Evolutionary conservation across 768 basidiomycete genomes (phyloP), one percentile per base, ranked within the genome.

Genomic region (Lyophyllum shimeji): DNA sequence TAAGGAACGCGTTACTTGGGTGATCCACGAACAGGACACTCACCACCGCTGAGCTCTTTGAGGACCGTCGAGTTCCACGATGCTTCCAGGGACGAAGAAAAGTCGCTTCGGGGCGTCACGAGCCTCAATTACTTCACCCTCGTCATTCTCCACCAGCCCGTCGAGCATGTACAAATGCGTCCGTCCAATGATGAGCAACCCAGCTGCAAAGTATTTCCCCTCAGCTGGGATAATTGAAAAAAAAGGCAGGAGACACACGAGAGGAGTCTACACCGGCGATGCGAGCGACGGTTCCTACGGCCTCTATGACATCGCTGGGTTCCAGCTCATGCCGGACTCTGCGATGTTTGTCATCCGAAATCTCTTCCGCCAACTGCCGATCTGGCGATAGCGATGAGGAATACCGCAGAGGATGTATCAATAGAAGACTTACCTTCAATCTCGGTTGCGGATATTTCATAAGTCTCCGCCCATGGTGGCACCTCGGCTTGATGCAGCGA

Each of bases 251-350:
- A 51, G n/a, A 76, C 89, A 67, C 59, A 95, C 94, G 93, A 57
- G 87, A 93, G 15, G 93, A 92, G 69, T 97, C 95, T 3, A 98
- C 92, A 1, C 95, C 95, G 13, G 85, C 85, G 47, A 97, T 84
- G 12, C 93, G 83, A 6, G 92, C 90, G 46, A 95, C 91, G 11
- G 95, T 98, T 50, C 81, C 81, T 7, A 91, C 85, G 13, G 85
- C 91, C 60, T 95, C 91, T 33, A 98, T 91, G 7, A 94, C 82
- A 67, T 98, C 95, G 3, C 92, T 91, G 21, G 90, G 85, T 66
- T 95, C 91, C 23, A 96, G 76, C 56, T 94, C 88, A 63, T 93
- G 91, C 39, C 93, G 80, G 7, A 97, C 85, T 53, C 92, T 77
- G 17, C 94, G 83, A 68, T 94, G 87, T 64, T 93, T 96, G 70